Conservation (phyloP, 2,329 filamentous ascomycete species). For the Fusarium stilboides region DNA sequence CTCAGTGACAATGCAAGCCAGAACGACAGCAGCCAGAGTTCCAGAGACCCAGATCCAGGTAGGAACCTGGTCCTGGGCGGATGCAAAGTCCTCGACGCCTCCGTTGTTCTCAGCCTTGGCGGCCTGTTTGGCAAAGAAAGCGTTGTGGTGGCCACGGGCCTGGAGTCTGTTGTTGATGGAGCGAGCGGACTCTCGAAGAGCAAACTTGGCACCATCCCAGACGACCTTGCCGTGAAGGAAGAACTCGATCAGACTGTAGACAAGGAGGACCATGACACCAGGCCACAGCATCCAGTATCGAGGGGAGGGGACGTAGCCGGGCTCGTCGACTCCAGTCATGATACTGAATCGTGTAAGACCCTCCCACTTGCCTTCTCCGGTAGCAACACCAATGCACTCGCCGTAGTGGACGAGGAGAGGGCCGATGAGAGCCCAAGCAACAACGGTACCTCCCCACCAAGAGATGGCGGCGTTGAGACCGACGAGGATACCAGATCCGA, state of each 20-base stretch:
- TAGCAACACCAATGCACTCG: constrained; percentile 63
- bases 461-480: constrained; percentile 70
- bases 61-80: constrained; percentile 64
- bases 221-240: constrained; percentile 58
- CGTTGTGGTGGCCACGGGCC: constrained; percentile 51
- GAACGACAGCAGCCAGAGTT: constrained; percentile 63
- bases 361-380: constrained; percentile 52
- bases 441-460: constrained; percentile 69
- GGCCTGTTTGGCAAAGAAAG: constrained; percentile 56
- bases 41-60: constrained; percentile 68
- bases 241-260: constrained; percentile 60
- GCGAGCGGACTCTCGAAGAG: constrained; percentile 51
- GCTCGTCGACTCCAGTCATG: constrained; percentile 50
- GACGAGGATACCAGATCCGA: constrained; percentile 69
- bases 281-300: constrained; percentile 63
- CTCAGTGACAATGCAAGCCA: constrained; percentile 66
- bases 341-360: constrained; percentile 51
- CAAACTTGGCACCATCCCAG: constrained; percentile 55
- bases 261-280: constrained; percentile 61
- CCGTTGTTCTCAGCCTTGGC: constrained; percentile 53
- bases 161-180: constrained; percentile 53
- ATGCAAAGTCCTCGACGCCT: constrained; percentile 59
- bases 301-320: constrained; percentile 55
- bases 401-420: constrained; percentile 65
- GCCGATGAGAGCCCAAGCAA: constrained; percentile 70